phyloP scores from a whole-genome alignment of 257 asterid genomes.

The Przewalskia tangutica region DNA sequence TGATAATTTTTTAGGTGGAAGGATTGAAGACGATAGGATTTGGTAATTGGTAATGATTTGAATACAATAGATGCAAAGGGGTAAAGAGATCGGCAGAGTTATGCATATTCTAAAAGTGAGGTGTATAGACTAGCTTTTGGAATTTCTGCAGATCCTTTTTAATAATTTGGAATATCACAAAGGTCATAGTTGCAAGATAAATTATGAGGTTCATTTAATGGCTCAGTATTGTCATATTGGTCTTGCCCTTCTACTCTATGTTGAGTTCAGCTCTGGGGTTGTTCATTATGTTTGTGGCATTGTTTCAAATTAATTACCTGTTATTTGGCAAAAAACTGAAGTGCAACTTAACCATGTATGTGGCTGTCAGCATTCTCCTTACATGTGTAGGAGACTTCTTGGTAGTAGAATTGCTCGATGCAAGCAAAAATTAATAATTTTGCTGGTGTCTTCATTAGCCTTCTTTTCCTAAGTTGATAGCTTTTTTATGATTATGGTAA shows the following conservation, averaged over 20 bases:
- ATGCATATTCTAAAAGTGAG: not conserved
- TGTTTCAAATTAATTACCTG: not conserved
- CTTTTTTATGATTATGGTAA: not conserved
- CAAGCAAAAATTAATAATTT: not conserved
- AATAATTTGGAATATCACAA: not conserved
- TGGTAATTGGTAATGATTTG: not conserved
- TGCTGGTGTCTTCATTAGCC: not conserved
- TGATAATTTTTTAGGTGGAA: not conserved
- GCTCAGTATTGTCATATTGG: not conserved
- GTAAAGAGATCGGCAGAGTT: not conserved
- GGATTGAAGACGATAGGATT: not conserved
- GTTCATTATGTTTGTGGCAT: not conserved
- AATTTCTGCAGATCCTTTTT: not conserved
- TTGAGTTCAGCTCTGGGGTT: not conserved
- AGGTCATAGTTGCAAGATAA: not conserved
- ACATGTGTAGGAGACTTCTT: not conserved
- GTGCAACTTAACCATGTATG: not conserved
- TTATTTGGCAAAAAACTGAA: not conserved
- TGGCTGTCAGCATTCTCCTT: not conserved
- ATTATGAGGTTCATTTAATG: not conserved
- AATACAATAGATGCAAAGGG: not conserved
- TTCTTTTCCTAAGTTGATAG: not conserved
- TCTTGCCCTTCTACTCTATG: not conserved
- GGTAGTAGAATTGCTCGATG: not conserved
- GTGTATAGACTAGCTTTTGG: not conserved